Conservation (phyloP, 441 rosid genomes). For the Codiaeum variegatum region DNA sequence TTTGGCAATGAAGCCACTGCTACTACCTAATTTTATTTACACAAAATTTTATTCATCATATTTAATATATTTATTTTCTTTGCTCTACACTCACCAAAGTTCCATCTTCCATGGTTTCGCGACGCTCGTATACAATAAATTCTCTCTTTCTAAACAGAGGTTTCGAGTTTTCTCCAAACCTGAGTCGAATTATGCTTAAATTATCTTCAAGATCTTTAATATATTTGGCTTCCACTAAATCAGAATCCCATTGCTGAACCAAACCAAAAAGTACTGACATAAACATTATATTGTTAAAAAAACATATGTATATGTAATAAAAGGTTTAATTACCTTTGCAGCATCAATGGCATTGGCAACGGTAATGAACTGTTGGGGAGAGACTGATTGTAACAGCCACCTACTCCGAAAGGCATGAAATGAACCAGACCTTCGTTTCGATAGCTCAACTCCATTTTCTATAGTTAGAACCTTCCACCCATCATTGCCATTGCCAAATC, state of each 20-base stretch:
- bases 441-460: slow-evolving; percentile 59
- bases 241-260: slow-evolving; percentile 74
- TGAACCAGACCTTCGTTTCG: slow-evolving; percentile 54
- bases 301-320: background rate
- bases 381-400: slow-evolving; percentile 57
- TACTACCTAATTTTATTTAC: slow-evolving; percentile 39
- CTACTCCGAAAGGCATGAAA: slow-evolving; percentile 67
- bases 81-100: slow-evolving; percentile 37
- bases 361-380: slow-evolving; percentile 57
- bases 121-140: slow-evolving; percentile 71
- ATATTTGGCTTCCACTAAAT: slow-evolving; percentile 64
- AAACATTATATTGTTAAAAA: background rate
- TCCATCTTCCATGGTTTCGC: slow-evolving; percentile 81
- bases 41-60: background rate
- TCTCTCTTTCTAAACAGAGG: slow-evolving; percentile 73
- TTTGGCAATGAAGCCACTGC: slow-evolving; percentile 79
- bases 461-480: slow-evolving; percentile 55
- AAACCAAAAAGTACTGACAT: background rate
- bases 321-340: slow-evolving; percentile 49
- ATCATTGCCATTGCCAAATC: slow-evolving; percentile 42
- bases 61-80: background rate
- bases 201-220: slow-evolving; percentile 69
- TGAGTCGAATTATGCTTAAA: slow-evolving; percentile 59
- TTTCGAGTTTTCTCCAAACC: slow-evolving; percentile 67
- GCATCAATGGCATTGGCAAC: slow-evolving; percentile 76